These are phyloP conservation scores for Sphaerulina vaccinii DNA, from an alignment of 2,329 filamentous ascomycete genomes.

Conservation along the genomic window DNA sequence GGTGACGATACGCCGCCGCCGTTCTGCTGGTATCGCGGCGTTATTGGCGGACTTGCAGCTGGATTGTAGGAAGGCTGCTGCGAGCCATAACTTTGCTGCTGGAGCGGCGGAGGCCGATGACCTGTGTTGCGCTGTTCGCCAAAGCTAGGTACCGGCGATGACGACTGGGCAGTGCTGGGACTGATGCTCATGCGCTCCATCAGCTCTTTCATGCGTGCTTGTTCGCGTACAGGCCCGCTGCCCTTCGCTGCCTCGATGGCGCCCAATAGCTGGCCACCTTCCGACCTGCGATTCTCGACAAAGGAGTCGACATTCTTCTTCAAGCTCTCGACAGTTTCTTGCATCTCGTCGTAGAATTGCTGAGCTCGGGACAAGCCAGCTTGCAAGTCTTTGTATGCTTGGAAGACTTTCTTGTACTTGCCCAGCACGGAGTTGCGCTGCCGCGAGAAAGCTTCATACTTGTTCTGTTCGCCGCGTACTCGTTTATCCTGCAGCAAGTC, in stretches of 20 bases:
- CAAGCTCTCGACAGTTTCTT: slow-evolving; percentile 33
- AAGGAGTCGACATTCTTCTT: slow-evolving; percentile 72
- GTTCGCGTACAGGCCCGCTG: slow-evolving; percentile 73
- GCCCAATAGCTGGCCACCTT: slow-evolving; percentile 83
- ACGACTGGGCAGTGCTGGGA: slow-evolving; percentile 40
- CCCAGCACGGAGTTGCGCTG: slow-evolving; percentile 78
- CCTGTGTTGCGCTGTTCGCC: slow-evolving; percentile 20
- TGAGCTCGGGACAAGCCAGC: slow-evolving; percentile 84
- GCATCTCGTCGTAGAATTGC: slow-evolving; percentile 88
- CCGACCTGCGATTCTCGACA: slow-evolving; percentile 87
- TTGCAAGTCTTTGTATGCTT: slow-evolving; percentile 86
- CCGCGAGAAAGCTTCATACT: slow-evolving; percentile 84
- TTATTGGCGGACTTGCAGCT: slow-evolving; percentile 47
- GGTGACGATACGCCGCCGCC: slow-evolving; percentile 32
- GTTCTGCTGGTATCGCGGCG: slow-evolving; percentile 44
- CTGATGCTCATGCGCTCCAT: slow-evolving; percentile 97
- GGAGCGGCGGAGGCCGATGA: slow-evolving; percentile 45
- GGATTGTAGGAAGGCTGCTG: slow-evolving; percentile 50
- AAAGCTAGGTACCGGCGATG: slow-evolving; percentile 40
- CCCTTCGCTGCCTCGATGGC: slow-evolving; percentile 81
- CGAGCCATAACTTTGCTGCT: slow-evolving; percentile 44
- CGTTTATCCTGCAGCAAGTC: slow-evolving; percentile 88
- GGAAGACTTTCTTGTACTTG: slow-evolving; percentile 86
- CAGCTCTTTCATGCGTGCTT: slow-evolving; percentile 77
- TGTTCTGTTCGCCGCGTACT: slow-evolving; percentile 88